Evolutionary conservation across 345 rosid species (phyloP).

Genomic region (Populus ilicifolia): DNA sequence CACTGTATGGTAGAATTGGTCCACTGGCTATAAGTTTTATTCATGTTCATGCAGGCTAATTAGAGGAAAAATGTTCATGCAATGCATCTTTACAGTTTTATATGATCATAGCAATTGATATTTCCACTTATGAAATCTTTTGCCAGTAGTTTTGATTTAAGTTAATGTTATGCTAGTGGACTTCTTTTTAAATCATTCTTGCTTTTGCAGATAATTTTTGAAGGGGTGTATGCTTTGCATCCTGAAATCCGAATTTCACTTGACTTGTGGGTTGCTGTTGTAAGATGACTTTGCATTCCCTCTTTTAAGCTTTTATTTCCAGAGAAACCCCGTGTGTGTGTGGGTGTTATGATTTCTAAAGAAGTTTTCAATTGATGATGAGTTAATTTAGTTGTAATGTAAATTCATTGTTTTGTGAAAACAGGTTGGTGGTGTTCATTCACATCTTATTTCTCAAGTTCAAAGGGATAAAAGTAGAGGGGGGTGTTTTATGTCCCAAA

Average conservation of each 20-base stretch:
- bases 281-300: slow-evolving; percentile 42
- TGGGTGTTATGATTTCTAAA: neutral
- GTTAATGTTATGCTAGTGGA: neutral
- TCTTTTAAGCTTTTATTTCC: slow-evolving; percentile 12
- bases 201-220: slow-evolving; percentile 70
- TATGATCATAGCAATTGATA: slow-evolving; percentile 3
- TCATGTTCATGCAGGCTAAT: neutral
- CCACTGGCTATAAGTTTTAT: neutral
- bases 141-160: neutral
- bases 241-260: slow-evolving; percentile 87
- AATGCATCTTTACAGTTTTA: neutral
- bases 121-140: neutral
- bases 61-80: neutral
- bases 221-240: slow-evolving; percentile 95
- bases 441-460: slow-evolving; percentile 95
- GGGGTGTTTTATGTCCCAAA: slow-evolving; percentile 88
- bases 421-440: slow-evolving; percentile 99
- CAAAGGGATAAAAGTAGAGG: slow-evolving; percentile 95
- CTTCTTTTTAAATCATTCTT: neutral
- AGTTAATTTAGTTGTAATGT: neutral
- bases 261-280: slow-evolving; percentile 98
- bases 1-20: neutral
- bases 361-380: neutral
- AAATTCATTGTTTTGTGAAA: slow-evolving; percentile 20
- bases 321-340: neutral